Conservation (phyloP, 164 flowering plant genomes). For the Buxus sempervirens region DNA sequence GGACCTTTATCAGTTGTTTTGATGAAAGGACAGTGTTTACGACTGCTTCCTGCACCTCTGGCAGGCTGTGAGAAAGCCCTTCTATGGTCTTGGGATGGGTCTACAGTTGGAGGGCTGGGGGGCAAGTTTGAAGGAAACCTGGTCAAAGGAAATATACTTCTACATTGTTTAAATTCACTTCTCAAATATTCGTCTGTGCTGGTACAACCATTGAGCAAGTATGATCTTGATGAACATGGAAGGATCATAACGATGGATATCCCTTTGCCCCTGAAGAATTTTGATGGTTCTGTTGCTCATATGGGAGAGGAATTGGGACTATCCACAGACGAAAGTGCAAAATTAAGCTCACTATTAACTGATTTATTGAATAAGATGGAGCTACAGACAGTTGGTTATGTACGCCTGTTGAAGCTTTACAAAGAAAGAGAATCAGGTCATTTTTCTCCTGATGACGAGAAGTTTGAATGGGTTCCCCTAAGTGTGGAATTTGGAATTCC, state of each 20-base stretch:
- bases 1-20: constrained; percentile 93
- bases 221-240: constrained; percentile 81
- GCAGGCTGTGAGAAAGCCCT: constrained; percentile 95
- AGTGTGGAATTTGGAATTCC: constrained; percentile 94
- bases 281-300: constrained; percentile 71
- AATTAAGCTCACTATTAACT: constrained; percentile 46
- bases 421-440: constrained; percentile 59
- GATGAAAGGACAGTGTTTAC: constrained; percentile 94
- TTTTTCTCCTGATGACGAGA: constrained; percentile 53
- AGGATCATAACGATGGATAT: constrained; percentile 60
- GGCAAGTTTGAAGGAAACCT: constrained; percentile 90
- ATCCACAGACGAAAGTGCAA: constrained; percentile 42
- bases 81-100: constrained; percentile 98
- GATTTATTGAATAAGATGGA: constrained; percentile 60
- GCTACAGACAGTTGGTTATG: constrained; percentile 76
- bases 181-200: constrained; percentile 86
- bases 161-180: constrained; percentile 90
- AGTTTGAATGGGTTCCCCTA: constrained; percentile 92
- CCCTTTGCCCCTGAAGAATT: constrained; percentile 84
- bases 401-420: constrained; percentile 74
- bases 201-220: constrained; percentile 80
- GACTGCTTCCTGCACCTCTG: constrained; percentile 93
- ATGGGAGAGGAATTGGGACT: constrained; percentile 76
- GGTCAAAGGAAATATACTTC: constrained; percentile 80
- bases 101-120: constrained; percentile 85